phyloP scores from a whole-genome alignment of 371 early-diverging fungal species.

The Circinella minor region DNA sequence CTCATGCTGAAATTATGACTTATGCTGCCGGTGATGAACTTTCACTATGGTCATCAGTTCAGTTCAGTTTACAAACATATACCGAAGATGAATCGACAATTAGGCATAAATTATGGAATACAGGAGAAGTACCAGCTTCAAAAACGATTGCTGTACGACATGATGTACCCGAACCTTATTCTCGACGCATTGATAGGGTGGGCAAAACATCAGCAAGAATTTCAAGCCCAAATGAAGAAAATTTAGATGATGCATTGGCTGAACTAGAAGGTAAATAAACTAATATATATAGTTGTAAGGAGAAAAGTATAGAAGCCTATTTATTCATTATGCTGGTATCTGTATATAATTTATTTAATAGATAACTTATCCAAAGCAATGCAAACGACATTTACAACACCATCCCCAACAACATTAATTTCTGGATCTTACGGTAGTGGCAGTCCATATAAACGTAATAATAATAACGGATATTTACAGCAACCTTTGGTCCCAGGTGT shows the following conservation, averaged over 20 bases:
- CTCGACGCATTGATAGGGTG: conserved; percentile 49
- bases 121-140: conserved; percentile 46
- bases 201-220: conserved; percentile 37
- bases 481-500: conserved; percentile 18
- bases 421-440: conserved; percentile 19
- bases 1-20: conserved; percentile 62
- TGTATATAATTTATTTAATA: conserved; percentile 15
- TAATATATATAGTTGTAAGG: too few relatives aligned
- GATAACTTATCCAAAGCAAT: conserved; percentile 57
- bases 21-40: conserved; percentile 50
- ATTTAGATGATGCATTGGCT: conserved; percentile 52
- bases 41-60: conserved; percentile 56
- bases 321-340: too few relatives aligned
- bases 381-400: conserved; percentile 49
- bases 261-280: conserved; percentile 48
- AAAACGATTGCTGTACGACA: conserved; percentile 47
- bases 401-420: conserved; percentile 32
- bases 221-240: conserved; percentile 39
- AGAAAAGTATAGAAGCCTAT: too few relatives aligned
- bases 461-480: background rate
- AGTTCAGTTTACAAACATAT: conserved; percentile 60
- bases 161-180: conserved; percentile 54
- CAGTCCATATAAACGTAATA: conserved; percentile 41
- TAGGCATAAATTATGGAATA: conserved; percentile 22
- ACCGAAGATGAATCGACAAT: conserved; percentile 17